Conservation (phyloP, 495 filamentous ascomycete genomes). For the Neurospora sublineolata region DNA sequence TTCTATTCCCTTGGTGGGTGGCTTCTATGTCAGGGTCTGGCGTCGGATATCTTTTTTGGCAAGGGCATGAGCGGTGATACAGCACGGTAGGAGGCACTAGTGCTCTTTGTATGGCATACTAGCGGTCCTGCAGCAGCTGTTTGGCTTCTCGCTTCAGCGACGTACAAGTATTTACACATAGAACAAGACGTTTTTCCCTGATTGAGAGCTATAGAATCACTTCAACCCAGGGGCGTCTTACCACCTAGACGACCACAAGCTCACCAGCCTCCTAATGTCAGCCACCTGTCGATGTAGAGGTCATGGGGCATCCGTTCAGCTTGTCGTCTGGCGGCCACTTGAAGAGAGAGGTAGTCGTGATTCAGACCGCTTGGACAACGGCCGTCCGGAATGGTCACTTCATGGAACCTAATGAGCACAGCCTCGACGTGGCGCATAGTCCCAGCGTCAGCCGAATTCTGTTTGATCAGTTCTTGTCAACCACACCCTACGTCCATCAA, state of each 20-base stretch:
- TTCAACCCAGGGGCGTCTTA: background rate
- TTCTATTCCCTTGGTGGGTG: background rate
- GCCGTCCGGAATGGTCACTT: background rate
- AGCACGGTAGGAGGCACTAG: background rate
- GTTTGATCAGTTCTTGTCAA: background rate
- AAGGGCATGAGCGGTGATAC: background rate
- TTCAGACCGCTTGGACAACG: background rate
- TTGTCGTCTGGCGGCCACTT: background rate
- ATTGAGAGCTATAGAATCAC: background rate
- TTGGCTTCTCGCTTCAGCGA: background rate
- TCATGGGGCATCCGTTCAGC: background rate
- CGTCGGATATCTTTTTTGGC: background rate
- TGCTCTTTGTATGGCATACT: background rate
- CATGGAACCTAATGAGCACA: background rate
- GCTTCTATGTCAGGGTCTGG: background rate
- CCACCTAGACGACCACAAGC: rapidly evolving
- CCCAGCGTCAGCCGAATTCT: background rate
- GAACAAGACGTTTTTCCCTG: background rate
- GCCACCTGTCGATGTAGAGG: background rate
- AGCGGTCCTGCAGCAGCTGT: background rate
- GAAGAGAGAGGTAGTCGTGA: background rate
- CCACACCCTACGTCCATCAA: background rate
- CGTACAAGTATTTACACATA: background rate
- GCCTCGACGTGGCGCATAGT: background rate
- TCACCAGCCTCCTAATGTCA: background rate